These are phyloP conservation scores for Podospora pseudocomata DNA, from an alignment of 495 filamentous ascomycete species.

Conservation along the genomic window DNA sequence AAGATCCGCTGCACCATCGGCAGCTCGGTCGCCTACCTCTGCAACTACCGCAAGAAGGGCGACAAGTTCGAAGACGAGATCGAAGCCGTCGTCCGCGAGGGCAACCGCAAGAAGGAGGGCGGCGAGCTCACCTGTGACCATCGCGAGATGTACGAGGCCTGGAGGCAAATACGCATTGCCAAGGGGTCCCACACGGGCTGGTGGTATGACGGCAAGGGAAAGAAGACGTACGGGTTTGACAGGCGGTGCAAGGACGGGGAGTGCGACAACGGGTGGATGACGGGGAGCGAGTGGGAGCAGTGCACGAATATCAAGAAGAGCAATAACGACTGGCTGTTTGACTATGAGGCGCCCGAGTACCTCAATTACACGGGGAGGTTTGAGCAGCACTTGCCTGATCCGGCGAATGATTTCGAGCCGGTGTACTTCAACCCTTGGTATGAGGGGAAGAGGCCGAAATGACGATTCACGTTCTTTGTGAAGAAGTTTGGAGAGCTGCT, in stretches of 20 bases:
- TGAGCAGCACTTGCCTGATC: conserved; percentile 5
- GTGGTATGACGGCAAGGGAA: conserved; percentile 11
- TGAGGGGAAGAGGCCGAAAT: conserved; percentile 14
- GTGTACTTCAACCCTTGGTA: conserved; percentile 12
- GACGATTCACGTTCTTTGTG: not conserved
- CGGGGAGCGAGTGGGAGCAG: conserved; percentile 14
- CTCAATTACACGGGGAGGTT: conserved; percentile 11
- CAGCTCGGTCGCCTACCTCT: conserved; percentile 17
- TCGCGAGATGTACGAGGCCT: conserved; percentile 19
- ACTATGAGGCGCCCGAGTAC: conserved; percentile 9
- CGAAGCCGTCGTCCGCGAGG: not conserved
- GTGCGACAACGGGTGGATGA: conserved; percentile 26
- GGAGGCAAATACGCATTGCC: conserved; percentile 20
- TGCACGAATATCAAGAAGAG: conserved; percentile 18
- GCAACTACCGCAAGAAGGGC: conserved; percentile 16
- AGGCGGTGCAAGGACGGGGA: conserved; percentile 13
- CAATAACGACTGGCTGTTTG: conserved; percentile 12
- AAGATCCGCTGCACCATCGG: conserved; percentile 24
- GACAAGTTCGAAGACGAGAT: conserved; percentile 4
- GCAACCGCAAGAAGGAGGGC: not conserved
- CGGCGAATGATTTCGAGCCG: conserved; percentile 7
- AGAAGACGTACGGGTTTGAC: conserved; percentile 21
- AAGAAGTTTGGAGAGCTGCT: not conserved
- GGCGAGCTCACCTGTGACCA: conserved; percentile 15
- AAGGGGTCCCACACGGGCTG: conserved; percentile 20